phyloP scores from a whole-genome alignment of 2,329 filamentous ascomycete genomes.

The Metarhizium sp. region DNA sequence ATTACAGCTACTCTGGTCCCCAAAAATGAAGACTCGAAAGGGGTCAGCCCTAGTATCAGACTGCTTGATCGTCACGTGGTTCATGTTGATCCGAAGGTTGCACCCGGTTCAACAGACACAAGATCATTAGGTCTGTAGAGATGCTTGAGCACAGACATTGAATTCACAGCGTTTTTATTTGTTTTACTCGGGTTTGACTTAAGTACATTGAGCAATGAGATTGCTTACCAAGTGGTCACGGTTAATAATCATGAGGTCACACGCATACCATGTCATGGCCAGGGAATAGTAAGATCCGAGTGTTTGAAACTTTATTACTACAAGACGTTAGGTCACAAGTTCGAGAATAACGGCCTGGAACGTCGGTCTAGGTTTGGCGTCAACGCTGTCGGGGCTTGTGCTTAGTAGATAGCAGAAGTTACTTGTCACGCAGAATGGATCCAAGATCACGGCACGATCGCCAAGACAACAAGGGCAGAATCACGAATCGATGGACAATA shows the following conservation, averaged over 20 bases:
- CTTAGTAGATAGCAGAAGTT: no score
- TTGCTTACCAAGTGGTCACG: not conserved
- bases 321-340: not conserved
- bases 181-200: not conserved
- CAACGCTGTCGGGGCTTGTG: not conserved
- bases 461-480: no score
- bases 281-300: not conserved
- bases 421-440: no score
- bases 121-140: not conserved
- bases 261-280: not conserved
- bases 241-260: not conserved
- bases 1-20: not conserved
- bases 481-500: no score
- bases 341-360: not conserved
- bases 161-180: not conserved
- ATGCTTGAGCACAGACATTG: not conserved
- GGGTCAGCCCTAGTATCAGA: not conserved
- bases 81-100: not conserved
- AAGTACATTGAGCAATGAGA: not conserved
- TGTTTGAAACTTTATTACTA: not conserved
- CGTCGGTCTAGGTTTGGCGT: not conserved
- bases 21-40: not conserved
- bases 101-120: not conserved
- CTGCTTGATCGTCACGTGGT: not conserved
- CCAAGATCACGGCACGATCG: no score